phyloP scores from a whole-genome alignment of 2,329 filamentous ascomycete genomes.

The Beauveria rudraprayagi region DNA sequence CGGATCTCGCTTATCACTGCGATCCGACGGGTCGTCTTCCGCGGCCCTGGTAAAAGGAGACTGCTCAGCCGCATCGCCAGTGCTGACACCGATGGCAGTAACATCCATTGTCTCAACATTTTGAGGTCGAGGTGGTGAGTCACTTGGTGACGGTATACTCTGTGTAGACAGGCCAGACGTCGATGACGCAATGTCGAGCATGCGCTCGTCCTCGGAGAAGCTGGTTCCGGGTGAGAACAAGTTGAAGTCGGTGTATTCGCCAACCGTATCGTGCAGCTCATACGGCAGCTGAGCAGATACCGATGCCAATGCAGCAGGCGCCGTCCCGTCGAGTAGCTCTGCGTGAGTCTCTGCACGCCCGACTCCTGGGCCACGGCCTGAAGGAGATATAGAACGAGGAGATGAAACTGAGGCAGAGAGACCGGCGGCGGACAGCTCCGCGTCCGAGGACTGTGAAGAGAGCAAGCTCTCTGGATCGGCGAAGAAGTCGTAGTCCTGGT shows the following conservation, averaged over 20 bases:
- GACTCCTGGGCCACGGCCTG: slow-evolving; percentile 9
- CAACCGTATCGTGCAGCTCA: slow-evolving; percentile 18
- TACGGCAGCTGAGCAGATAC: slow-evolving; percentile 30
- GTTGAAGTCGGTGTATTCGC: slow-evolving; percentile 46
- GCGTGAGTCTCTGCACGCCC: slow-evolving; percentile 6
- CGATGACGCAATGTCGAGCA: slow-evolving; percentile 23
- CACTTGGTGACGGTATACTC: slow-evolving; percentile 5
- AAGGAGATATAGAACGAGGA: slow-evolving; percentile 2
- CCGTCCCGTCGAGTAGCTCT: neutral
- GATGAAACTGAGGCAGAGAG: slow-evolving; percentile 18
- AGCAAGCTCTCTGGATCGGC: slow-evolving; percentile 34
- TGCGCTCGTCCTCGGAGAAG: slow-evolving; percentile 41
- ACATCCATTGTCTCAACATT: neutral
- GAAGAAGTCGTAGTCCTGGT: slow-evolving; percentile 39
- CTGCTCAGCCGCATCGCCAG: neutral
- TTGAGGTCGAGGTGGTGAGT: slow-evolving; percentile 7
- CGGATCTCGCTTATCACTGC: neutral
- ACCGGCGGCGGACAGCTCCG: slow-evolving; percentile 9
- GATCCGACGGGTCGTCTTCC: neutral
- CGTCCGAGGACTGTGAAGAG: slow-evolving; percentile 28
- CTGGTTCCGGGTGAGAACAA: slow-evolving; percentile 44
- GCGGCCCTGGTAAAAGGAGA: slow-evolving; percentile 5
- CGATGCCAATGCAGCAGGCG: neutral
- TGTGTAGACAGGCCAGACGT: slow-evolving; percentile 7
- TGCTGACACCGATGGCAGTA: neutral